Evolutionary conservation across 805 yeast species (phyloP).

Genomic region (baker's yeast (Saccharomyces cerevisiae)): DNA sequence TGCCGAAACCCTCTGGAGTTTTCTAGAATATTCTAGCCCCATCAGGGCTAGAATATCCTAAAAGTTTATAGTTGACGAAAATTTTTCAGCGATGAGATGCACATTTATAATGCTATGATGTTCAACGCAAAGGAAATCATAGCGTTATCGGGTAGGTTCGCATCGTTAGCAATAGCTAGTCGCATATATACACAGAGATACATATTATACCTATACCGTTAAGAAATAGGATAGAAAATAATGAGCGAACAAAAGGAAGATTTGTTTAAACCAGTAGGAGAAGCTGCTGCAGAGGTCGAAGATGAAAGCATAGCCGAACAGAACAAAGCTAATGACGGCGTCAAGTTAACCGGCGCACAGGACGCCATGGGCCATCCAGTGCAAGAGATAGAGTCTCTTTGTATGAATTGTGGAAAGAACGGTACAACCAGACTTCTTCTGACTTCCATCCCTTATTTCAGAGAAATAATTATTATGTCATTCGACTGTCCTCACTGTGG

Average conservation of each 20-base stretch:
- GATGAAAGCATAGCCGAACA: constrained; percentile 18
- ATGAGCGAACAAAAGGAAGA: constrained; percentile 27
- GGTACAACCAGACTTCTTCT: constrained; percentile 79
- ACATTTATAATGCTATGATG: background rate
- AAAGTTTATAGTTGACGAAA: background rate
- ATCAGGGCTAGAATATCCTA: background rate
- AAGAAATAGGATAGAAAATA: background rate
- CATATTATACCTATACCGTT: background rate
- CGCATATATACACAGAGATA: background rate
- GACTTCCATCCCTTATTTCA: constrained; percentile 84
- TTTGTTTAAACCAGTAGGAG: constrained; percentile 53
- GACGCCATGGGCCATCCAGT: constrained; percentile 91
- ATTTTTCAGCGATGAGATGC: background rate
- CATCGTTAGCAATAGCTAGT: background rate
- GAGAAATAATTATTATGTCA: constrained; percentile 88
- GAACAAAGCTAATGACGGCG: constrained; percentile 33
- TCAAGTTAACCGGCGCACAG: constrained; percentile 62
- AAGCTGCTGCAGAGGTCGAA: constrained; percentile 43
- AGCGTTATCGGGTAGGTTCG: background rate
- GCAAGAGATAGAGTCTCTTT: constrained; percentile 87
- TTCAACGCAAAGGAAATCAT: background rate
- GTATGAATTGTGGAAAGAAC: constrained; percentile 88
- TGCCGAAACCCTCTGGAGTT: background rate
- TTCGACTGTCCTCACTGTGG: constrained; percentile 95
- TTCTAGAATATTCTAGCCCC: background rate